Evolutionary conservation across 2,329 filamentous ascomycete genomes (phyloP).

Genomic region (Fusarium zealandicum): DNA sequence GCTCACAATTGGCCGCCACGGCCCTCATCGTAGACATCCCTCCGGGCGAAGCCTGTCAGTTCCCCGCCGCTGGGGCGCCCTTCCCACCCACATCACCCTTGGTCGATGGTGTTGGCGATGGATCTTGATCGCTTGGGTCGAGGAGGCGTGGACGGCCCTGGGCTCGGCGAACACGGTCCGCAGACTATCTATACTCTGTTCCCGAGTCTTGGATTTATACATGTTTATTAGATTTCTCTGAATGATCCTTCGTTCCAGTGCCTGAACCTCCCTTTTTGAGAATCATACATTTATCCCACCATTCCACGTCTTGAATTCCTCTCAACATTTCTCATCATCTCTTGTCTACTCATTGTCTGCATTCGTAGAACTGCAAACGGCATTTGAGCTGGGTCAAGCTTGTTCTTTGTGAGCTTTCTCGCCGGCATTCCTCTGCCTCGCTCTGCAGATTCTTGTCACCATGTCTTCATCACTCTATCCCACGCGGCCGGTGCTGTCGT

Average conservation of each 20-base stretch:
- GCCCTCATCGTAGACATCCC: slow-evolving; percentile 39
- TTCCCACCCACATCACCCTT: slow-evolving; percentile 39
- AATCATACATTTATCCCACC: slow-evolving; percentile 53
- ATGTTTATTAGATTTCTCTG: slow-evolving; percentile 44
- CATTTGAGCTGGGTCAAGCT: slow-evolving; percentile 41
- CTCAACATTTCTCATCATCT: slow-evolving; percentile 52
- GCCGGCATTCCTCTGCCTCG: slow-evolving; percentile 45
- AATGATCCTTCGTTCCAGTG: slow-evolving; percentile 50
- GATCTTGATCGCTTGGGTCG: slow-evolving; percentile 47
- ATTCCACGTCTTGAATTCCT: slow-evolving; percentile 55
- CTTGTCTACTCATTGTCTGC: slow-evolving; percentile 45
- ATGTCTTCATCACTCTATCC: slow-evolving; percentile 52
- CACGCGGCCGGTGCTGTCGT: slow-evolving; percentile 57
- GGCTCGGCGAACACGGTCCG: slow-evolving; percentile 47
- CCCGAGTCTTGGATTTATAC: slow-evolving; percentile 51
- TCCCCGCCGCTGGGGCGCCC: slow-evolving; percentile 39
- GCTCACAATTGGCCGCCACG: slow-evolving; percentile 42
- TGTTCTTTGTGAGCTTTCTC: slow-evolving; percentile 40
- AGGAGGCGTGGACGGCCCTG: slow-evolving; percentile 44
- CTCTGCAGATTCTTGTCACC: slow-evolving; percentile 28
- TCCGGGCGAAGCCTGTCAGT: slow-evolving; percentile 40
- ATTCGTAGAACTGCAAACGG: slow-evolving; percentile 42
- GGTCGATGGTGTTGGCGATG: slow-evolving; percentile 42
- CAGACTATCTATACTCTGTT: slow-evolving; percentile 43
- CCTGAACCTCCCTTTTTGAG: slow-evolving; percentile 43